Percentiles rank a stretch among this genome's conserved stretches.
Conservation (phyloP, 441 rosid species). For the Macaranga tanarius region DNA sequence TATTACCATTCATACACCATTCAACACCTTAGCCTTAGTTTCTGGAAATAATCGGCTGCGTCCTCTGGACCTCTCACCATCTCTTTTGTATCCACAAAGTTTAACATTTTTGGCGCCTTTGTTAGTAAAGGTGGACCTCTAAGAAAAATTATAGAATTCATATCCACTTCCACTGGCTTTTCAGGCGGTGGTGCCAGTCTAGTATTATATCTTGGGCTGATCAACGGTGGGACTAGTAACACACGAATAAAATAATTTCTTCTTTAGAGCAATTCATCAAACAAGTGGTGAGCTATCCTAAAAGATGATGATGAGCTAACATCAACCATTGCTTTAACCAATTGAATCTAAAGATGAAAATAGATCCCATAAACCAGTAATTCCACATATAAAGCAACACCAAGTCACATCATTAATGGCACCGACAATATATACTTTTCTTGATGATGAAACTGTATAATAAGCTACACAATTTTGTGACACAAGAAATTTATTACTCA, state of each 20-base stretch:
- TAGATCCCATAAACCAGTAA: constrained; percentile 6
- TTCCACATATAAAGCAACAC: neutral
- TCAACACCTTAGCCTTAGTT: too few species aligned
- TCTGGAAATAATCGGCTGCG: too few species aligned
- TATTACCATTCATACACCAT: too few species aligned
- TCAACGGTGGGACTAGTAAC: constrained; percentile 70
- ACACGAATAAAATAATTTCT: too few species aligned
- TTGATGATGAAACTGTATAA: neutral
- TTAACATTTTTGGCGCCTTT: constrained; percentile 60
- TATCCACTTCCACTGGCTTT: constrained; percentile 54
- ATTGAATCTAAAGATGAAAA: too few species aligned
- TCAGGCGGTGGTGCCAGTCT: constrained; percentile 43
- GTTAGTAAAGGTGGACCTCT: constrained; percentile 66
- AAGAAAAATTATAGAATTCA: constrained; percentile 85
- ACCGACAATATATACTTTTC: neutral
- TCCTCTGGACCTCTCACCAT: constrained; percentile 89
- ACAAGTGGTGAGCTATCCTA: too few species aligned
- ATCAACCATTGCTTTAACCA: too few species aligned
- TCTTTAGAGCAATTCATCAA: too few species aligned
- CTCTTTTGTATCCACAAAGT: constrained; percentile 85
- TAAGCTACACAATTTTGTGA: neutral
- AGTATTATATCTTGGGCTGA: constrained; percentile 62
- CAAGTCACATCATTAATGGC: neutral
- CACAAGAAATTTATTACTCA: neutral
- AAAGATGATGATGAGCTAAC: too few species aligned